Base-by-base conservation (phyloP, 2,329 filamentous ascomycete species). In the Metarhizium anisopliae region DNA sequence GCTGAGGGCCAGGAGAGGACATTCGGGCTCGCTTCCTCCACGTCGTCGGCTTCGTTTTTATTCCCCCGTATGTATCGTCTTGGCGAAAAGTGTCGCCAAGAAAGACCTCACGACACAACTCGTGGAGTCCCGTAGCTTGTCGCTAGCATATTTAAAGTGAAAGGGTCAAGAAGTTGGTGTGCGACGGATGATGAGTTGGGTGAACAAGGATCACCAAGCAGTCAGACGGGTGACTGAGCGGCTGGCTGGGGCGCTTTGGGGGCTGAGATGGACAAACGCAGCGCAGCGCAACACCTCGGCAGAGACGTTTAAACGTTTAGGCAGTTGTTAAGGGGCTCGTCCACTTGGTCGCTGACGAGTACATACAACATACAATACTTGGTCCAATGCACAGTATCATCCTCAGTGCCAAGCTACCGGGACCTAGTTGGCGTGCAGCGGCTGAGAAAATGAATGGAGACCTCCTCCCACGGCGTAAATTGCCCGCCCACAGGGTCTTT, bases 111-210 rank as follows among this genome's bases (percentile, higher is more conserved):
- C 36, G n/a, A 47, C 32, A 45, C 32, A 36, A 18, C 14, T 50
- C 51, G 53, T 53, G 13, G n/a, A 38, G 4, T 18, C n/a, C 36
- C 25, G 35, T 47, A 13, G 14, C 25, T 45, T 14, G 0, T 30
- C 30, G 13, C 20, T 29, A 6, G 25, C 20, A 35, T 11, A 29
- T 52, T 25, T 35, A 35, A 38, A 16, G 32, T 3, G 38, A 20
- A 60, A 52, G 20, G 20, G 18, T 40, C 52, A 57, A 59, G 50
- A 42, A 11, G 52, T 51, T 18, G 38, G 55, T 51, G 30, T 36
- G 55, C 51, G 50, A 43, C 18, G 38, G 35, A 54, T 11, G 45
- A 29, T 35, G 18, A 43, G 38, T 18, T 11, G 52, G 52, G 45
- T 13, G 52, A 14, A 18, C 52, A n/a, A 50, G 47, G 47, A 32